Percentiles rank a stretch among this genome's conserved stretches.
phyloP scores from a whole-genome alignment of 2,329 filamentous ascomycete genomes.

The Aspergillus fischeri region DNA sequence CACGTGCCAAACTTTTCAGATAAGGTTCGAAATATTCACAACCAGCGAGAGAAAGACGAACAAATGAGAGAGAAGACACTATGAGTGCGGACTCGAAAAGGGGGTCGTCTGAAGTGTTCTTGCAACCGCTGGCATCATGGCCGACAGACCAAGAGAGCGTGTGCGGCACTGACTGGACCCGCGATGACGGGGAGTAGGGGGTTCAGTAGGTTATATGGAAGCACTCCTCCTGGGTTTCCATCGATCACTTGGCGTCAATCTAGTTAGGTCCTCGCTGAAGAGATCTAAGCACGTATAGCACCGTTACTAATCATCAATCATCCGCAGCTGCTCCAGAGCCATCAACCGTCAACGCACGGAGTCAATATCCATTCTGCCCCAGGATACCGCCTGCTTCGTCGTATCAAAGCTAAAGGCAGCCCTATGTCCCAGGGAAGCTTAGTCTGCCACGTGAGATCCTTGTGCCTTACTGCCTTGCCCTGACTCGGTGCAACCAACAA shows the following conservation, averaged over 20 bases:
- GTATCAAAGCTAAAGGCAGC: background rate
- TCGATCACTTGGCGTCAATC: background rate
- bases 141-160: slow-evolving; percentile 13
- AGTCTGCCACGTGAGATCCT: background rate
- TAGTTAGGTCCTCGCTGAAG: background rate
- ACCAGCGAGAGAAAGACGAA: background rate
- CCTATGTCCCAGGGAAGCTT: background rate
- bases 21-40: background rate
- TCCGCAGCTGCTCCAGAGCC: background rate
- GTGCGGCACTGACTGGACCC: slow-evolving; percentile 4
- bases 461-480: background rate
- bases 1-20: background rate
- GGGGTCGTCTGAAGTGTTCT: slow-evolving; percentile 19
- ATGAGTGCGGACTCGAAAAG: slow-evolving; percentile 12
- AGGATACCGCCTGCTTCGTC: slow-evolving; percentile 5
- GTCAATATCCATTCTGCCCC: slow-evolving; percentile 5
- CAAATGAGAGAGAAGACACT: slow-evolving; percentile 2
- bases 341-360: background rate
- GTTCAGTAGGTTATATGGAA: background rate
- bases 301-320: background rate
- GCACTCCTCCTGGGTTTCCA: background rate
- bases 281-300: background rate
- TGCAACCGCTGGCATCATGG: slow-evolving; percentile 28
- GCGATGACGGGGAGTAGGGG: background rate
- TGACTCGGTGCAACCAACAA: background rate